Base-by-base conservation (phyloP, 2,329 filamentous ascomycete genomes). In the Magnaporthiopsis rhizophila region DNA sequence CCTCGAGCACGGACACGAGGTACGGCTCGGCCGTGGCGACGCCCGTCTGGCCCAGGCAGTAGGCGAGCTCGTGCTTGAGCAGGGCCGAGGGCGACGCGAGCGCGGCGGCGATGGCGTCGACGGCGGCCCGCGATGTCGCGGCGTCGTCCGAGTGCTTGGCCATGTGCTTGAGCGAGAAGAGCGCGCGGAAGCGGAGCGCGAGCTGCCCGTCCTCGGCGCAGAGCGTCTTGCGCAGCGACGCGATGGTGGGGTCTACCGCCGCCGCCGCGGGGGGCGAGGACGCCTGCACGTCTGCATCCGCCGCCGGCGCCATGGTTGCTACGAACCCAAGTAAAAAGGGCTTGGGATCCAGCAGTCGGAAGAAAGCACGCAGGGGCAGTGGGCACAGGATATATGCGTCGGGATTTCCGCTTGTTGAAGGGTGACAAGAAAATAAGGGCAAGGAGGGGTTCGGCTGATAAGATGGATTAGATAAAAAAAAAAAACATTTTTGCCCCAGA, bases 111-210 rank as follows among this genome's bases (percentile, higher is more conserved):
- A 99, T 99, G 58, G 95, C 93, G 65, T 88, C 83, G 69, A 89
- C 85, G 62, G 86, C 85, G 12, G 80, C 80, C 38, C 80, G 76
- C 38, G 77, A 74, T 4, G 68, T 67, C 24, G 69, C 65, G 56
- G 89, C 85, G 58, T 87, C 86, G 9, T 87, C 79, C 24, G 79
- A 76, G 68, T 88, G 85, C 65, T 85, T 88, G 61, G 95, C 94
- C 66, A 98, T 81, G 75, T 98, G 91, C 80, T 99, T 99, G 66
- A 99, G 87, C 24, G 94, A 97, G 81, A 99, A 99, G 70, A 99
- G 90, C 58, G 95, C 94, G 71, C 95, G 92, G 79, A 98, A 99
- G 68, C 95, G 92, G 68, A 91, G 83, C 56, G 93, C 89, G 64
- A 99, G 89, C 59, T 93, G 87, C 67, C 90, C 89, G 18, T 84